phyloP scores from a whole-genome alignment of 2,329 filamentous ascomycete genomes.

The Fusarium sp. region DNA sequence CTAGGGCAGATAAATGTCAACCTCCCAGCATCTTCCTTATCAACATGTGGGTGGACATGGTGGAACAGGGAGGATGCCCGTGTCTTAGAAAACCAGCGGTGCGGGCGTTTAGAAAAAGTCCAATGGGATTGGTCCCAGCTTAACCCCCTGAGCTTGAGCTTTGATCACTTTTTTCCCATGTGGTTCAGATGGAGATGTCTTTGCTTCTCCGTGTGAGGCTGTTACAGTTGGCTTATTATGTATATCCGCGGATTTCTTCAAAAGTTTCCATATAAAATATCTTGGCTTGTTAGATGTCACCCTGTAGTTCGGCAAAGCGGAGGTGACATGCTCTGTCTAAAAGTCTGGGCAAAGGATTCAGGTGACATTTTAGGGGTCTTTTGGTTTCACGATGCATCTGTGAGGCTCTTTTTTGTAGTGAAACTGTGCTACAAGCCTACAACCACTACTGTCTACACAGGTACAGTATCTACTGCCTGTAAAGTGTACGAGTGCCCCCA shows the following conservation, averaged over 20 bases:
- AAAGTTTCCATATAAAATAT: constrained; percentile 1
- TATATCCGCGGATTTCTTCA: neutral
- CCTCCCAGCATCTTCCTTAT: constrained; percentile 13
- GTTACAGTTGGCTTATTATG: neutral
- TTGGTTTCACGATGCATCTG: constrained; percentile 32
- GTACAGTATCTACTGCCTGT: neutral
- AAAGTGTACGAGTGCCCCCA: constrained; percentile 2
- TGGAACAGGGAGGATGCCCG: constrained; percentile 6
- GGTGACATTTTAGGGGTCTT: constrained; percentile 13
- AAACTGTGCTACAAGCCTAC: constrained; percentile 9
- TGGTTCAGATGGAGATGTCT: neutral
- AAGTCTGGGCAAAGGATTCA: constrained; percentile 8
- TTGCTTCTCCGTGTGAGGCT: neutral
- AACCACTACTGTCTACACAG: no score
- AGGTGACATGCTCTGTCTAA: neutral
- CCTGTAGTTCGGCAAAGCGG: constrained; percentile 4
- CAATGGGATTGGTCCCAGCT: constrained; percentile 31
- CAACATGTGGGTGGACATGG: neutral
- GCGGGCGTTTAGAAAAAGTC: constrained; percentile 40
- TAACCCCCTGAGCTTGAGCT: constrained; percentile 26
- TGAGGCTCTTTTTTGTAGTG: constrained; percentile 19
- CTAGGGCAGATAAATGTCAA: neutral
- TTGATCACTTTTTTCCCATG: neutral
- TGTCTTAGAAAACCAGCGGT: constrained; percentile 11
- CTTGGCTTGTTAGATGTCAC: neutral